Conservation (phyloP, 2,329 filamentous ascomycete genomes). For the Botrytis sinoallii region DNA sequence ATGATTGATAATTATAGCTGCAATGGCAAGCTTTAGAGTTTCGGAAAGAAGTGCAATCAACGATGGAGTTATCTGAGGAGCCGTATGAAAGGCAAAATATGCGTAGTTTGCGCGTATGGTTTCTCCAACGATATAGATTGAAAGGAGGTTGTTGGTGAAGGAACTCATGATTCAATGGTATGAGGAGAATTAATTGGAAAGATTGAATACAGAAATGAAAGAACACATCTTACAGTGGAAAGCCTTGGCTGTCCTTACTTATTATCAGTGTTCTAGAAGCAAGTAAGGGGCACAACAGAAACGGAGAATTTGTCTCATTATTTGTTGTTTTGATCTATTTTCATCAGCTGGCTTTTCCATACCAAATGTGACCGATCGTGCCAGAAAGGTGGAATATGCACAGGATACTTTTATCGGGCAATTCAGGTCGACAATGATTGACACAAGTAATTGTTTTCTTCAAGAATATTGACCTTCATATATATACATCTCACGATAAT, state of each 20-base stretch:
- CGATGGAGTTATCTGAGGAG: conserved; percentile 26
- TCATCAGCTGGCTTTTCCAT: neutral
- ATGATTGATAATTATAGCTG: conserved; percentile 21
- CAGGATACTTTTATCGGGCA: neutral
- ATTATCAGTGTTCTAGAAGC: neutral
- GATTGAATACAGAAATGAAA: neutral
- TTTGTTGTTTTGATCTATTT: conserved; percentile 2
- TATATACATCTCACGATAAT: neutral
- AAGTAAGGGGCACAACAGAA: neutral
- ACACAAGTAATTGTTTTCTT: neutral
- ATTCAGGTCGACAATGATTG: neutral
- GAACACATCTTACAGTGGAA: neutral
- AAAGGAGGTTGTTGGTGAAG: conserved; percentile 15
- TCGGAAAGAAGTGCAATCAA: conserved; percentile 27
- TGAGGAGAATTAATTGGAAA: neutral
- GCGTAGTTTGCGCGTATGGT: conserved; percentile 30
- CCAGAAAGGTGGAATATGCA: neutral
- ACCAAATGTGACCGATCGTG: neutral
- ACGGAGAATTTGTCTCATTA: neutral
- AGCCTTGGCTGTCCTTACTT: neutral
- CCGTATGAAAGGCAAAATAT: conserved; percentile 28
- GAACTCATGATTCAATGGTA: conserved; percentile 1
- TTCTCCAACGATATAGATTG: conserved; percentile 21
- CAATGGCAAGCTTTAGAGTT: conserved; percentile 25
- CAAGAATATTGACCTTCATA: neutral